Evolutionary conservation across 306 rosid species (phyloP).

Genomic region (Delonix regia): DNA sequence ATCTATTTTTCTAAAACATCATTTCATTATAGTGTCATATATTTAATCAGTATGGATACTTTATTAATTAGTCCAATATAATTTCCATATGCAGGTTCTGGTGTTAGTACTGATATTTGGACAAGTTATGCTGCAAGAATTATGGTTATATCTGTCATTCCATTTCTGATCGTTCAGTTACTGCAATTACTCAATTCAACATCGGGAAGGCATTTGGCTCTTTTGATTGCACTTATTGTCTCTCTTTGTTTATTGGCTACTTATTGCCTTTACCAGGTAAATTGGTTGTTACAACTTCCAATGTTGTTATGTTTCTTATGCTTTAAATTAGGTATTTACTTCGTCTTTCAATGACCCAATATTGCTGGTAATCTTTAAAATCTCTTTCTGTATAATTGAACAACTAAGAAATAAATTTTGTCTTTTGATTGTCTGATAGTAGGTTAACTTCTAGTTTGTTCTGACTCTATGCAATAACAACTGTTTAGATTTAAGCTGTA

Average conservation of each 20-base stretch:
- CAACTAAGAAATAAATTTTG: not conserved
- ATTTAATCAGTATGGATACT: conserved; percentile 12
- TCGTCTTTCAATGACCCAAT: not conserved
- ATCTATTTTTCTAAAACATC: conserved; percentile 14
- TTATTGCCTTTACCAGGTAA: conserved; percentile 91
- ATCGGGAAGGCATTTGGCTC: conserved; percentile 72
- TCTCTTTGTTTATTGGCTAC: conserved; percentile 53
- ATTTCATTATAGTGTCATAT: not conserved
- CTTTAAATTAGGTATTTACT: not conserved
- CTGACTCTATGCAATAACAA: not conserved
- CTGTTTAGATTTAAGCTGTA: not conserved
- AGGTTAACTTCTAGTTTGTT: not conserved
- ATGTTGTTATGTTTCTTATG: not conserved
- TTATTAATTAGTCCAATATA: conserved; percentile 5
- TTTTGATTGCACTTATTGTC: conserved; percentile 74
- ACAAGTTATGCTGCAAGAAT: conserved; percentile 85
- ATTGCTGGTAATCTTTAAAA: not conserved
- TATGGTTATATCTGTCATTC: conserved; percentile 78
- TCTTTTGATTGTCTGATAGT: not conserved
- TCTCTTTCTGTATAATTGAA: not conserved
- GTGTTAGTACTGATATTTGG: conserved; percentile 94
- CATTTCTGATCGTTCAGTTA: conserved; percentile 83
- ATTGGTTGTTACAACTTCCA: conserved; percentile 22
- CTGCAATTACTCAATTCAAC: conserved; percentile 77
- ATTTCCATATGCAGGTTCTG: conserved; percentile 70